Conservation (phyloP, 345 rosid species). For the Streptanthus diversifolius region DNA sequence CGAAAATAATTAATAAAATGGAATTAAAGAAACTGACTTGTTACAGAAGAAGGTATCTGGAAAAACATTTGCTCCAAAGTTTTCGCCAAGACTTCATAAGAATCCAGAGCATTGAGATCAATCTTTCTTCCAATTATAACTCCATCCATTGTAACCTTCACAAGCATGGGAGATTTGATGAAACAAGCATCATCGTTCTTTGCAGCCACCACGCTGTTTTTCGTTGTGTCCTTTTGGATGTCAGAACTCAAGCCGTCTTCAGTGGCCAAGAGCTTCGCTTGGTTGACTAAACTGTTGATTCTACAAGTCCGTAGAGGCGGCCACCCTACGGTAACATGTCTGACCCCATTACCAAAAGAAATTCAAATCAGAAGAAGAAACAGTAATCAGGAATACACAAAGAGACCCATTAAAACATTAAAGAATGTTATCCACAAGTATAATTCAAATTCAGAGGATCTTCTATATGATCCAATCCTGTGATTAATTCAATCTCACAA, state of each 20-base stretch:
- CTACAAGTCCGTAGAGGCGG: constrained; percentile 80
- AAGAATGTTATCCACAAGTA: background rate
- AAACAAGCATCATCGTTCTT: constrained; percentile 25
- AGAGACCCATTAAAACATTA: background rate
- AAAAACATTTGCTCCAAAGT: constrained; percentile 76
- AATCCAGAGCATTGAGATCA: constrained; percentile 59
- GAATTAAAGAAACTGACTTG: constrained; percentile 20
- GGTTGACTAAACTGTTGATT: constrained; percentile 76
- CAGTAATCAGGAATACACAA: background rate
- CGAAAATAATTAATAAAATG: background rate
- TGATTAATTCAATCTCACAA: background rate
- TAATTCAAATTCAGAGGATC: background rate
- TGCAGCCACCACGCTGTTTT: constrained; percentile 7
- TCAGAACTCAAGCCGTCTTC: constrained; percentile 41
- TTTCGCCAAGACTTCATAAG: constrained; percentile 63
- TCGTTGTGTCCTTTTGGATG: constrained; percentile 34
- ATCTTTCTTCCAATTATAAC: constrained; percentile 87
- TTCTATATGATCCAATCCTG: background rate
- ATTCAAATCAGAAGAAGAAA: background rate
- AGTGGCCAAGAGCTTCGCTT: constrained; percentile 48
- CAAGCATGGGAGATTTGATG: constrained; percentile 42
- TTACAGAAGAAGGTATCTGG: constrained; percentile 26
- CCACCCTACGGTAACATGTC: constrained; percentile 83
- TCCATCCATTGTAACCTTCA: constrained; percentile 95
- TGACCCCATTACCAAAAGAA: constrained; percentile 34